Evolutionary conservation across 2,329 filamentous ascomycete genomes (phyloP).

Genomic region (Hymenoscyphus occultus): DNA sequence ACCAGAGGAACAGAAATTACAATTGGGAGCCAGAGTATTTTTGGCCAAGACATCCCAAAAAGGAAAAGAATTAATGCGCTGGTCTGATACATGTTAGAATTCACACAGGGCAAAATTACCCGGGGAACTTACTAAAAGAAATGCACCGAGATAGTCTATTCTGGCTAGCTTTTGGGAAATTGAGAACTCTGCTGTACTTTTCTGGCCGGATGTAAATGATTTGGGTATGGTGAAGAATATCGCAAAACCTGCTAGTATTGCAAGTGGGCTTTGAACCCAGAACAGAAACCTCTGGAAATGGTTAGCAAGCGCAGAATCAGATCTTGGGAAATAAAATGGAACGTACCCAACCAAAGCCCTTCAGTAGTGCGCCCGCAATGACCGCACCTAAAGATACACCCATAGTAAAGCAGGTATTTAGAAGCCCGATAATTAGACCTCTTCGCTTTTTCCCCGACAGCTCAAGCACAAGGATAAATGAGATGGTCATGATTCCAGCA

Average conservation of each 20-base stretch:
- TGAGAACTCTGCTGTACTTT: slow-evolving; percentile 39
- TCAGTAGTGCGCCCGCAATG: slow-evolving; percentile 63
- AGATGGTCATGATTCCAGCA: slow-evolving; percentile 69
- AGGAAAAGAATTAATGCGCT: slow-evolving; percentile 68
- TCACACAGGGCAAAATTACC: not conserved
- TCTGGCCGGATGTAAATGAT: slow-evolving; percentile 36
- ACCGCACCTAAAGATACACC: slow-evolving; percentile 71
- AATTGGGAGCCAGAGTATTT: slow-evolving; percentile 59
- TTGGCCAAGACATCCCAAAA: slow-evolving; percentile 63
- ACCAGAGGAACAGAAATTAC: slow-evolving; percentile 53
- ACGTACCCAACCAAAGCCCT: slow-evolving; percentile 66
- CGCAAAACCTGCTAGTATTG: slow-evolving; percentile 57
- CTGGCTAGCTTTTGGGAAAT: slow-evolving; percentile 54
- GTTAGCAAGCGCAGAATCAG: not conserved
- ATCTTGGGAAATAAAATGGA: not conserved
- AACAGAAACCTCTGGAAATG: slow-evolving; percentile 66
- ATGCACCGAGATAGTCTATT: slow-evolving; percentile 73
- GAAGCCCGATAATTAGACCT: slow-evolving; percentile 70
- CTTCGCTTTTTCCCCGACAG: slow-evolving; percentile 63
- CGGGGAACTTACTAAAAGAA: slow-evolving; percentile 53
- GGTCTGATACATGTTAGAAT: slow-evolving; percentile 44
- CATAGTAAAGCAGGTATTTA: slow-evolving; percentile 70
- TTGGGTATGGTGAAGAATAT: slow-evolving; percentile 66
- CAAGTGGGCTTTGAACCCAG: slow-evolving; percentile 65
- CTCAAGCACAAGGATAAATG: slow-evolving; percentile 75